Evolutionary conservation across 2,329 filamentous ascomycete species (phyloP).

Genomic region (Microdochium trichocladiopsis): DNA sequence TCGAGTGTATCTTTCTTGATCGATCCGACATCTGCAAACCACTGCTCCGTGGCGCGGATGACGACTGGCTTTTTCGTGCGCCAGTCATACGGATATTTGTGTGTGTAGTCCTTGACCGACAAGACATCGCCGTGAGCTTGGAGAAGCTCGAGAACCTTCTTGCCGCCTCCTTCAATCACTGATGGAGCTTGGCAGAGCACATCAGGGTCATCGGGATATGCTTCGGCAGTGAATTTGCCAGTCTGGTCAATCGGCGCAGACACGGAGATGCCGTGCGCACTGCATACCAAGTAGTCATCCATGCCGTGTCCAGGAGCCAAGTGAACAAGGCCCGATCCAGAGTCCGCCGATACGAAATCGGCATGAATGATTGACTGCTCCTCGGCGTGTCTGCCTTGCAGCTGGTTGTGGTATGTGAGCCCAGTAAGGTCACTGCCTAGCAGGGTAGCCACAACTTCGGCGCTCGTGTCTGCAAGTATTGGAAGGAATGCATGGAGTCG

Average conservation of each 20-base stretch:
- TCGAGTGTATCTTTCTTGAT: slow-evolving; percentile 71
- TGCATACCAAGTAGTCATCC: slow-evolving; percentile 87
- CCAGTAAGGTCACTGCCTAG: slow-evolving; percentile 58
- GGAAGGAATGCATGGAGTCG: slow-evolving; percentile 54
- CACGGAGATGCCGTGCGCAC: slow-evolving; percentile 60
- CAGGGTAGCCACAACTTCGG: slow-evolving; percentile 47
- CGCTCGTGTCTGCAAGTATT: slow-evolving; percentile 36
- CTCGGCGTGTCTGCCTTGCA: slow-evolving; percentile 51
- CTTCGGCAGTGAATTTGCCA: slow-evolving; percentile 74
- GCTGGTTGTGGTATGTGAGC: slow-evolving; percentile 62
- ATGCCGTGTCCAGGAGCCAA: slow-evolving; percentile 92
- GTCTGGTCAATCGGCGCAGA: slow-evolving; percentile 79
- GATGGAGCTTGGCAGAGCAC: slow-evolving; percentile 59
- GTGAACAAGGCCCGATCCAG: slow-evolving; percentile 94
- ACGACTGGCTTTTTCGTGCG: slow-evolving; percentile 90
- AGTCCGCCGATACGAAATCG: slow-evolving; percentile 80
- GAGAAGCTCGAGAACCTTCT: slow-evolving; percentile 64
- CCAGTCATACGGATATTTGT: slow-evolving; percentile 99
- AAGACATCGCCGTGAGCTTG: slow-evolving; percentile 50
- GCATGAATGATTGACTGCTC: slow-evolving; percentile 70
- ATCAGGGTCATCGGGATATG: slow-evolving; percentile 63
- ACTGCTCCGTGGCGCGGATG: slow-evolving; percentile 87
- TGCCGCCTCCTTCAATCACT: slow-evolving; percentile 64
- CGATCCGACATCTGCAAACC: slow-evolving; percentile 87
- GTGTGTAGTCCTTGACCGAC: slow-evolving; percentile 62